Base-by-base conservation (phyloP, 805 yeast genomes). In the Saccharomycopsis guyanensis region DNA sequence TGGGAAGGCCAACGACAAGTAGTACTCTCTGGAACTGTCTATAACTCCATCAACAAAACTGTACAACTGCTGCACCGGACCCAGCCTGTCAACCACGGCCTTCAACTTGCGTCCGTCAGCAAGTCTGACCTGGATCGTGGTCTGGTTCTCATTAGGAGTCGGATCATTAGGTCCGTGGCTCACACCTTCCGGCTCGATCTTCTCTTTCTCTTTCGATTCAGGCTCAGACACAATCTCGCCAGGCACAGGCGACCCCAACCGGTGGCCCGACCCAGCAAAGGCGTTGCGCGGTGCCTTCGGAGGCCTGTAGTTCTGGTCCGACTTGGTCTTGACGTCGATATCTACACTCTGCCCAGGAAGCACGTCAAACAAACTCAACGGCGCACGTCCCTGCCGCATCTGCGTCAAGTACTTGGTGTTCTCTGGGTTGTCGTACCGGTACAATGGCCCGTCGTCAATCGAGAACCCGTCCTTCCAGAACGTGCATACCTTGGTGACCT, bases 401-500 rank as follows among this genome's bases (percentile, higher is more conserved):
- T 89, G 93, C 53, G 79, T 73, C 56, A 93, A 69, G 53, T 86
- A 83, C 38, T 72, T 75, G 40, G 80, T 80, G 61, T 91, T 93
- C n/a, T 75, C 78, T 4, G 96, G 96, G 61, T 93, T 97, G 58
- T 91, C 96, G 61, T 88, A 93, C 49, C 93, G 71, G 61, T 75
- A 82, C 46, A 93, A 71, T 20, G 77, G 76, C 2, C 97, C 97
- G 41, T 89, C 96, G 27, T 93, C 97, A 22, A 93, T 88, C 52
- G 87, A 86, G 65, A 93, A 93, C 1, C 98, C 98, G 58, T 93
- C 91, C 55, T 80, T 82, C 98, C 98, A 93, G 62, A 93, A 91
- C 0, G 95, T 86, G 52, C 93, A 82, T 37, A 84, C 84, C 58
- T 97, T 75, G 15, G 74, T 72, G 3, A 82, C 96, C 49, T 77